phyloP scores from a whole-genome alignment of 768 basidiomycete species.

The Erythrobasidium yunnanense region DNA sequence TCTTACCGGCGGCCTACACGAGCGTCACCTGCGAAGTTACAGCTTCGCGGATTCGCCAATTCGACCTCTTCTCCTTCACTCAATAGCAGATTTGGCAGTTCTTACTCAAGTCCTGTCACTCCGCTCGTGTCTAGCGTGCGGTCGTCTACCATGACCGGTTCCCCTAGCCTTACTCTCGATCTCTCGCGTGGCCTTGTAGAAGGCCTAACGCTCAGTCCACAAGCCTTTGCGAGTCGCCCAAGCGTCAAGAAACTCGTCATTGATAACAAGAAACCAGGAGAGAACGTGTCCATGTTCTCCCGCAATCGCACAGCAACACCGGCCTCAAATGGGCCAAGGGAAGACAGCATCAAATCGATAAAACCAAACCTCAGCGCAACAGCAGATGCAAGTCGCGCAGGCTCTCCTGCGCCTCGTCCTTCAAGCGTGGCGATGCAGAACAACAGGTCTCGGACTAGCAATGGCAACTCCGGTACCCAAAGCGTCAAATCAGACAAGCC shows the following conservation, averaged over 20 bases:
- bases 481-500: not conserved
- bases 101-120: constrained; percentile 1
- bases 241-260: constrained; percentile 39
- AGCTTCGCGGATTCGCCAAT: constrained; percentile 34
- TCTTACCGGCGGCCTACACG: constrained; percentile 34
- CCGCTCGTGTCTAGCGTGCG: constrained; percentile 3
- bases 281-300: not conserved
- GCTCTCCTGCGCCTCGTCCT: not conserved
- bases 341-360: not conserved
- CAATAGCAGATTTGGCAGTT: constrained; percentile 1
- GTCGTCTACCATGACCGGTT: constrained; percentile 19
- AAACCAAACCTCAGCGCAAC: constrained; percentile 4
- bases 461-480: not conserved
- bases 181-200: constrained; percentile 32
- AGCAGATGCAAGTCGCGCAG: not conserved
- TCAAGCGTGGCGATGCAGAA: not conserved
- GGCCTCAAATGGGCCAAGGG: not conserved
- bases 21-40: constrained; percentile 33
- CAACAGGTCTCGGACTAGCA: not conserved
- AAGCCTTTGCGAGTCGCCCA: constrained; percentile 34
- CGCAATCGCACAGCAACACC: constrained; percentile 6
- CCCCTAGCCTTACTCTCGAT: constrained; percentile 22
- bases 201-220: constrained; percentile 27
- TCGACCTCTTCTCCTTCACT: constrained; percentile 12
- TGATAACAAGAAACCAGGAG: constrained; percentile 27